Evolutionary conservation across 208 protist species (phyloP).

Genomic region (Trichomonas gallinae): DNA sequence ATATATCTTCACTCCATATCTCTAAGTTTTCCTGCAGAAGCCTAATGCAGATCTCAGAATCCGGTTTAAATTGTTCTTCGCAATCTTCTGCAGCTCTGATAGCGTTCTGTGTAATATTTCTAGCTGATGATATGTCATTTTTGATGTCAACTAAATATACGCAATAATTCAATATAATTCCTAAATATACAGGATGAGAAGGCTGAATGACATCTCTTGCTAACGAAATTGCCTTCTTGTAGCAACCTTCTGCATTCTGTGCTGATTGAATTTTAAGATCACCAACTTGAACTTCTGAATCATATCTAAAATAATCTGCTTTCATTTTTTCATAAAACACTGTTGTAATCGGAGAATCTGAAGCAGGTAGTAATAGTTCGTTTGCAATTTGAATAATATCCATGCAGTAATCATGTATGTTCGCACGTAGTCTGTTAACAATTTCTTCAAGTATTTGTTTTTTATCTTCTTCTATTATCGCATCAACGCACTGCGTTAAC

Average conservation of each 20-base stretch:
- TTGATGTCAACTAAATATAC: constrained; percentile 39
- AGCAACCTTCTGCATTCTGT: constrained; percentile 34
- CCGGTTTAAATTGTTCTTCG: neutral
- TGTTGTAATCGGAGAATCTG: constrained; percentile 41
- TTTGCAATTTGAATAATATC: constrained; percentile 73
- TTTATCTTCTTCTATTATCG: neutral
- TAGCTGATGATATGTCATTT: neutral
- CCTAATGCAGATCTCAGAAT: neutral
- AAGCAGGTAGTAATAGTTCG: constrained; percentile 70
- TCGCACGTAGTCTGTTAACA: neutral
- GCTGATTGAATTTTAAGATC: constrained; percentile 34
- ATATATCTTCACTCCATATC: neutral
- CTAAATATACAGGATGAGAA: constrained; percentile 18
- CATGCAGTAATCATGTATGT: constrained; percentile 45
- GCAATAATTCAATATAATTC: constrained; percentile 58
- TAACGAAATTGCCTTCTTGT: constrained; percentile 28
- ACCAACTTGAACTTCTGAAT: constrained; percentile 54
- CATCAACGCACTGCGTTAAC: neutral
- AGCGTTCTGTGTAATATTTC: neutral
- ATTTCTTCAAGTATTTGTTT: neutral
- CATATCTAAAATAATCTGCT: constrained; percentile 64
- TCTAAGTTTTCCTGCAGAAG: neutral
- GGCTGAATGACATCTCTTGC: neutral
- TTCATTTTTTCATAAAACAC: constrained; percentile 69
- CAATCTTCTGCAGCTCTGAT: neutral